Evolutionary conservation across 163 green algal genomes (phyloP).

Genomic region (Chlamydomonas reinhardtii): DNA sequence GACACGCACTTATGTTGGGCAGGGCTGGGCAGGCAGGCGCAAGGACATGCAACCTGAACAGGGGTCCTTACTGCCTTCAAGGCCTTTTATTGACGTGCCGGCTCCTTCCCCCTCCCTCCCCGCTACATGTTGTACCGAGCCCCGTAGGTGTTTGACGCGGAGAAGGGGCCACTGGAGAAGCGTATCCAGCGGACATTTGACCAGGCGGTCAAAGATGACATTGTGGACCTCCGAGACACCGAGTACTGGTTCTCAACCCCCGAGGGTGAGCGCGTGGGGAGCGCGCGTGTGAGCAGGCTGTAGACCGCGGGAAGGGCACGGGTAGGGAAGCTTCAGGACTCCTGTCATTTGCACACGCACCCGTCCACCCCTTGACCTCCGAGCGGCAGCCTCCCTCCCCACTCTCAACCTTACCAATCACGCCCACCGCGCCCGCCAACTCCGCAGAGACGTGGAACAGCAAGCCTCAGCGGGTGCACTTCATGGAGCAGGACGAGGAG

Average conservation of each 20-base stretch:
- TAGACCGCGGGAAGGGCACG: not conserved
- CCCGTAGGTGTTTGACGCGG: conserved; percentile 29
- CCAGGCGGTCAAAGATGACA: conserved; percentile 45
- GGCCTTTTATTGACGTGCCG: too few species aligned
- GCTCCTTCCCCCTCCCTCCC: too few species aligned
- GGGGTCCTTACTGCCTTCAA: too few species aligned
- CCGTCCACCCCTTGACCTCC: too few species aligned
- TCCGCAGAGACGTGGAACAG: conserved; percentile 46
- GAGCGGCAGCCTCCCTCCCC: too few species aligned
- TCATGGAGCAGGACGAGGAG: conserved; percentile 25
- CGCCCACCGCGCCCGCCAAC: too few species aligned
- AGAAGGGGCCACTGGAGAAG: conserved; percentile 37
- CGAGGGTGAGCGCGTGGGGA: not conserved
- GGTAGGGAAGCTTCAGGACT: not conserved
- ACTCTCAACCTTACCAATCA: too few species aligned
- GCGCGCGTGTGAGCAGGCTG: not conserved
- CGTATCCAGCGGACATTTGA: conserved; percentile 15
- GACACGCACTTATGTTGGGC: too few species aligned
- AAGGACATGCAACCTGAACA: too few species aligned
- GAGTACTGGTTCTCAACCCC: conserved; percentile 66
- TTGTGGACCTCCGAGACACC: conserved; percentile 59
- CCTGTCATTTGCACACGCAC: too few species aligned
- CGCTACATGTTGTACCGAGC: too few species aligned
- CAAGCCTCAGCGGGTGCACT: conserved; percentile 37
- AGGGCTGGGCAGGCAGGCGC: too few species aligned